phyloP scores from a whole-genome alignment of 257 asterid genomes.

The Fraxinus cuspidata region DNA sequence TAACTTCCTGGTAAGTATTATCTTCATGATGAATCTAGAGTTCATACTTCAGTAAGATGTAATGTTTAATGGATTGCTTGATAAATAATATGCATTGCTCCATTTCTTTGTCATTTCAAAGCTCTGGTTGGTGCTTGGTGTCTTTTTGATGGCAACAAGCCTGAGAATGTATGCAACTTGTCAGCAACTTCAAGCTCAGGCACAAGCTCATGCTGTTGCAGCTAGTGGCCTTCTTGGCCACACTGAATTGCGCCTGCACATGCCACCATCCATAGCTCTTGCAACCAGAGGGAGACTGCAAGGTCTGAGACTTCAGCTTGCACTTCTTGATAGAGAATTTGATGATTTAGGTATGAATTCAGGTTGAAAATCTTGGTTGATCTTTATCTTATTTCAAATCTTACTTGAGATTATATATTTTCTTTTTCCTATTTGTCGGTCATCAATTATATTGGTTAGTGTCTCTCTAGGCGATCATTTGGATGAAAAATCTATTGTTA shows the following conservation, averaged over 20 bases:
- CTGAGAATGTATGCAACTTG: conserved; percentile 99
- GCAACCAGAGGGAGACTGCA: conserved; percentile 95
- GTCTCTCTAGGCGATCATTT: background rate
- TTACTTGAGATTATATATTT: conserved; percentile 10
- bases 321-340: conserved; percentile 97
- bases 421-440: conserved; percentile 4
- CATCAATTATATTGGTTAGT: conserved; percentile 4
- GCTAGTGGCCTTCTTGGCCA: conserved; percentile 97
- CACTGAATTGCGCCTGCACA: conserved; percentile 90
- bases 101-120: conserved; percentile 26
- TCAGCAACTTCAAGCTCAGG: conserved; percentile 99
- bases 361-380: background rate
- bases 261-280: conserved; percentile 97
- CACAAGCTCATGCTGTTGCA: conserved; percentile 97
- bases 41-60: conserved; percentile 14
- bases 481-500: conserved; percentile 13
- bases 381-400: conserved; percentile 1
- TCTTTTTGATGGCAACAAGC: conserved; percentile 88
- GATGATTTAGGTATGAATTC: conserved; percentile 77
- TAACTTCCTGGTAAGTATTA: conserved; percentile 84
- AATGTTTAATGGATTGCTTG: conserved; percentile 10
- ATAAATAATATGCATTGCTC: background rate
- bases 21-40: conserved; percentile 7
- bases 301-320: conserved; percentile 98
- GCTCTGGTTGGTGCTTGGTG: conserved; percentile 99